A percentile compares a stretch with the other conserved stretches of the same genome.
These are phyloP conservation scores for Penicillium sp. DNA, from an alignment of 2,329 filamentous ascomycete species.

Conservation along the genomic window DNA sequence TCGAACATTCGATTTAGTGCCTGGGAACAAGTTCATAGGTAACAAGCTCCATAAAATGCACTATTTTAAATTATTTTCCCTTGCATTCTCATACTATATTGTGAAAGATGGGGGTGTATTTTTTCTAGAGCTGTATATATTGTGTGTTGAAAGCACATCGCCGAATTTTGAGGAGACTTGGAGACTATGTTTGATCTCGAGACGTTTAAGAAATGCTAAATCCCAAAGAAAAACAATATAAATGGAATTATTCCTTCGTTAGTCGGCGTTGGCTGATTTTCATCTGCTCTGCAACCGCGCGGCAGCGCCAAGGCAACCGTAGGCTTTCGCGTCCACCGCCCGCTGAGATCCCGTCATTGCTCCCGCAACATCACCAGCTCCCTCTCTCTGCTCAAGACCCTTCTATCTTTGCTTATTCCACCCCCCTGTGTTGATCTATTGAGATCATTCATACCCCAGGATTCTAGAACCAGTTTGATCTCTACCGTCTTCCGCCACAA, in stretches of 20 bases:
- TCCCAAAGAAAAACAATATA: too few relatives aligned
- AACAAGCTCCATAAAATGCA: neutral
- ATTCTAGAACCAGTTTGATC: neutral
- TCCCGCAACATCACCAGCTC: conserved; percentile 17
- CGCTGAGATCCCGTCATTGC: conserved; percentile 26
- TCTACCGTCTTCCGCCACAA: conserved; percentile 37
- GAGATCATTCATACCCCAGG: neutral
- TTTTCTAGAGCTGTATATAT: too few relatives aligned
- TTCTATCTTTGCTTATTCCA: conserved; percentile 7
- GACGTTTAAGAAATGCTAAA: too few relatives aligned
- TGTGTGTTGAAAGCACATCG: too few relatives aligned
- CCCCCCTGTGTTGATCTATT: conserved; percentile 1
- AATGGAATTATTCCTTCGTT: neutral
- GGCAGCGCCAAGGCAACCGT: conserved; percentile 24
- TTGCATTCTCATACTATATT: too few relatives aligned
- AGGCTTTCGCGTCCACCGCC: conserved; percentile 28
- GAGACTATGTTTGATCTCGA: too few relatives aligned
- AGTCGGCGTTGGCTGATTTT: neutral
- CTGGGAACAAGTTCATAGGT: neutral
- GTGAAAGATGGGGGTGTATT: too few relatives aligned
- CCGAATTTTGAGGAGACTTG: too few relatives aligned
- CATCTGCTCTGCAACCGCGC: neutral
- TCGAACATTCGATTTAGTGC: neutral
- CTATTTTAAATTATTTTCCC: neutral
- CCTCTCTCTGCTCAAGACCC: conserved; percentile 13